Evolutionary conservation across 352 stramenopile species (phyloP), one percentile per base, ranked within the genome.

Genomic region (Phytophthora litchii): DNA sequence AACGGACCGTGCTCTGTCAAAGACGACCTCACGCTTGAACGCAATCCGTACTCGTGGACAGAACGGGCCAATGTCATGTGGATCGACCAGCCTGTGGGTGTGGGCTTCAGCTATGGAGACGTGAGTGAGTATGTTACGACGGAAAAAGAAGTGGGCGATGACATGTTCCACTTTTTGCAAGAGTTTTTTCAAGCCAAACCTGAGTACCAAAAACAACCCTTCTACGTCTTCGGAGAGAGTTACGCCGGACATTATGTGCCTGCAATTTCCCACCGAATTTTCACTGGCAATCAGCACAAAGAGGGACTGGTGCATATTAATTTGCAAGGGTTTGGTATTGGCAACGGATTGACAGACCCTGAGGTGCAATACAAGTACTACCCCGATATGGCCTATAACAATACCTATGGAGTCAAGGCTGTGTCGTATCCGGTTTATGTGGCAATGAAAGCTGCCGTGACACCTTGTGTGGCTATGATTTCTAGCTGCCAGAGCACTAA

Each of bases 161-260:
- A 99, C 74, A 97, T 98, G 63, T 98, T 93, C 67, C 88, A 95
- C 53, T 99, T 99, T 70, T 64, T 99, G 20, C 91, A 98, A 64
- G 81, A 83, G 34, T 99, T 98, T 64, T 92, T 98, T 54, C 66
- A 92, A 52, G 74, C 83, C 20, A 85, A 96, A 54, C 83, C 92
- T 1, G 76, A 98, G 66, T 98, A 97, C 73, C 67, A 84, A n/a
- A 83, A 88, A 41, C 82, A 89, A 23, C 83, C 85, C 13, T 92
- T 99, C 40, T 99, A 89, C 72, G 89, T 99, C 50, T 96, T 98
- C 45, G 95, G 93, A 38, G 95, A 99, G 61, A 97, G 86, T 31
- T 96, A 88, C 67, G 86, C 71, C 11, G 96, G 97, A 17, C 96
- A 99, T 60, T 99, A 98, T 68, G 95, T 94, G 9, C 91, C 92